Base-by-base conservation (phyloP, 164 flowering plant genomes). In the Macadamia integrifolia region DNA sequence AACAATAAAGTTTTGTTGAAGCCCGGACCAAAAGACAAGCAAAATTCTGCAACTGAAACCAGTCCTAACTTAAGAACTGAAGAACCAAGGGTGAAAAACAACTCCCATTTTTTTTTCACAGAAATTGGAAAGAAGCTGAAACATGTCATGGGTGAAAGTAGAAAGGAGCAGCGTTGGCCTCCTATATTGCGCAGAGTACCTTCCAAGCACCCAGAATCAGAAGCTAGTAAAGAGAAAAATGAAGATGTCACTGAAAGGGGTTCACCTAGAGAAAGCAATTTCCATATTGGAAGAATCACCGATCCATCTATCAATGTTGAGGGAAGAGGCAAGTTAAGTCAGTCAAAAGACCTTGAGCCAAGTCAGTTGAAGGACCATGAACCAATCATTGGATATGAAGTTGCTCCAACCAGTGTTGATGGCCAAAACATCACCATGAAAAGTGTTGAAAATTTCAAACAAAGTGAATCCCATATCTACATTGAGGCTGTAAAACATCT, bases 401-500 rank as follows among this genome's bases (percentile, higher is more conserved):
- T 55, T 66, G 69, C 66, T 76, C 61, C 76, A 49, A 42, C 60
- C 31, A 58, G 67, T 71, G 65, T 28, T 62, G 66, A 58, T 65
- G 49, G 50, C 35, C 52, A 69, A 67, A 66, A 29, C 56, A 56
- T 66, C 57, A 67, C 60, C 9, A 59, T 10, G 32, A 78, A 61
- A 69, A 69, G 29, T 49, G 65, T 49, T 35, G 71, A 58, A 40
- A 23, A 62, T 66, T 65, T 83, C 29, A 78, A 68, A 60, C 66
- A 74, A 40, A 77, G 82, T 69, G 82, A 77, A 55, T 75, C 96
- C 52, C 82, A 78, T 74, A 78, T 92, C 71, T 86, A 90, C 55
- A 42, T 71, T 62, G 96, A 94, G 69, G 97, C 90, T 18, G 90
- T 82, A 77, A 90, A 84, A 72, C 95, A 92, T 80, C 88, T 94